Percentiles rank a stretch among this genome's conserved stretches.
Evolutionary conservation across 192 early-diverging fungal genomes (phyloP).

Genomic region (Coemansia sp.): DNA sequence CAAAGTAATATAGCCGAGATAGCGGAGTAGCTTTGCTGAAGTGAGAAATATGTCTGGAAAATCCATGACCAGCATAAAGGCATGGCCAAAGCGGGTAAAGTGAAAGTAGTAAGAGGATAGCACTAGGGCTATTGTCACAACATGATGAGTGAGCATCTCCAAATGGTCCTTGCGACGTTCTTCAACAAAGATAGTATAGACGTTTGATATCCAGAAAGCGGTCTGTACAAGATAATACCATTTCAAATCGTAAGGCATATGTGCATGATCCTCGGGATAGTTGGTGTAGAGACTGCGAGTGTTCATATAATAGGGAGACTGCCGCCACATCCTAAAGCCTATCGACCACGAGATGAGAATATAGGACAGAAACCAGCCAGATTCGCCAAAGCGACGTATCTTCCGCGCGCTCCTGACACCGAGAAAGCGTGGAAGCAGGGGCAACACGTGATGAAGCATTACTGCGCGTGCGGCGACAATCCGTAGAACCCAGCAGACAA

Average conservation of each 20-base stretch:
- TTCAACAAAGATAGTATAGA: slow-evolving; percentile 55
- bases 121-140: slow-evolving; percentile 55
- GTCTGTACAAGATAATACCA: slow-evolving; percentile 55
- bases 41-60: slow-evolving; percentile 59
- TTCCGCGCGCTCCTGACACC: slow-evolving; percentile 25
- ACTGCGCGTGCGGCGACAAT: slow-evolving; percentile 63
- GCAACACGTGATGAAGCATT: slow-evolving; percentile 54
- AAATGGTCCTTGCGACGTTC: slow-evolving; percentile 56
- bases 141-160: slow-evolving; percentile 57
- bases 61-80: slow-evolving; percentile 57
- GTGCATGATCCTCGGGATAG: slow-evolving; percentile 52
- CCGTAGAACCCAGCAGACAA: slow-evolving; percentile 64
- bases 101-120: slow-evolving; percentile 52
- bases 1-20: slow-evolving; percentile 58
- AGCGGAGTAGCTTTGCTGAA: slow-evolving; percentile 76
- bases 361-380: slow-evolving; percentile 54
- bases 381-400: slow-evolving; percentile 56
- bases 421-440: slow-evolving; percentile 20
- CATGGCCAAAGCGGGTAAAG: slow-evolving; percentile 58
- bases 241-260: slow-evolving; percentile 50
- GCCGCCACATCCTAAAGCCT: slow-evolving; percentile 34
- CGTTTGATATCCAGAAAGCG: slow-evolving; percentile 53
- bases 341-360: slow-evolving; percentile 36
- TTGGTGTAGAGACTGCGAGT: slow-evolving; percentile 47
- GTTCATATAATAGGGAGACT: slow-evolving; percentile 53